phyloP scores from a whole-genome alignment of 208 protist genomes.

The Phytomonas francai region DNA sequence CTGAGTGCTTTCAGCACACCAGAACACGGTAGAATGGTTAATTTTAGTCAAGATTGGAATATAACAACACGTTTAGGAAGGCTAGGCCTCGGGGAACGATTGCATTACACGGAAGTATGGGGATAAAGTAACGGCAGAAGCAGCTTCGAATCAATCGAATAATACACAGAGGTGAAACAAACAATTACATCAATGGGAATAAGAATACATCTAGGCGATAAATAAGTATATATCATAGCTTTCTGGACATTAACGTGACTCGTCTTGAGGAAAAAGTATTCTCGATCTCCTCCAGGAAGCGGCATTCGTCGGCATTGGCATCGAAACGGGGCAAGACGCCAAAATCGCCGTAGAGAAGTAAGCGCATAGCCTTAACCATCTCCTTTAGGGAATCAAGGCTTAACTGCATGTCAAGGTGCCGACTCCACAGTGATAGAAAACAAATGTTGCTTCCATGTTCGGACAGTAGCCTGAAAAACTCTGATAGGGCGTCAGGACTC shows the following conservation, averaged over 20 bases:
- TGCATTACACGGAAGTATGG: neutral
- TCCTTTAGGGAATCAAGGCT: slow-evolving; percentile 22
- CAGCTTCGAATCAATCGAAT: neutral
- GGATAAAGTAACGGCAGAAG: neutral
- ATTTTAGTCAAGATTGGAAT: neutral
- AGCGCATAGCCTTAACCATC: slow-evolving; percentile 22
- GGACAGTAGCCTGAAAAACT: slow-evolving; percentile 20
- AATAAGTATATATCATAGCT: slow-evolving; percentile 11
- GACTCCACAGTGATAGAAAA: slow-evolving; percentile 54
- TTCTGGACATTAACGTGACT: slow-evolving; percentile 7
- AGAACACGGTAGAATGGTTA: neutral
- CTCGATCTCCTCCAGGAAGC: slow-evolving; percentile 44
- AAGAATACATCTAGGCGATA: slow-evolving; percentile 7
- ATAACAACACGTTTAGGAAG: neutral
- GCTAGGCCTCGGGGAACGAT: neutral
- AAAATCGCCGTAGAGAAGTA: slow-evolving; percentile 50
- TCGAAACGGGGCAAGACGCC: slow-evolving; percentile 60
- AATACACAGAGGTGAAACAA: neutral
- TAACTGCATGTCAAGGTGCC: slow-evolving; percentile 44
- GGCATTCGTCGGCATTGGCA: slow-evolving; percentile 17
- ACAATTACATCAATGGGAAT: slow-evolving; percentile 8
- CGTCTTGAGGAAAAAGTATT: slow-evolving; percentile 28
- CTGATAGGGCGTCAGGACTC: slow-evolving; percentile 15
- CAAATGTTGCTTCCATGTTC: slow-evolving; percentile 16
- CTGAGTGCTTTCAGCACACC: neutral